Evolutionary conservation across 129 eudicot genomes (phyloP), one percentile per base, ranked within the genome.

Genomic region (Flaveria bidentis): DNA sequence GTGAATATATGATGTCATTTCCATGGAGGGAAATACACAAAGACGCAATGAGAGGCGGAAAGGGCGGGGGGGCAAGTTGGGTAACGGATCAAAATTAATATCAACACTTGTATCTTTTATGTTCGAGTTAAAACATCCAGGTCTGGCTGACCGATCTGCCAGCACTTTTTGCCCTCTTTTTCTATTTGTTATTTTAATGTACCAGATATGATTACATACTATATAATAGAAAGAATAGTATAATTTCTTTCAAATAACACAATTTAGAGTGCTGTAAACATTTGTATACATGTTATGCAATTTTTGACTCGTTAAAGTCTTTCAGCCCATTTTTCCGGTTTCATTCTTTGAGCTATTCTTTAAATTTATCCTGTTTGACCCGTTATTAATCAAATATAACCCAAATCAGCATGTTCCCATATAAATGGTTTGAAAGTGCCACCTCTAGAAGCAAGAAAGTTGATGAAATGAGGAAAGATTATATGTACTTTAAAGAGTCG

Each of bases 401-500:
- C 46, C 44, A 16, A 65, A 33, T n/a, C 39, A 47, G 16, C 51
- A 39, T 39, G 26, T 36, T 17, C 16, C 50, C 28, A n/a, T 36
- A 17, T 9, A n/a, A 16, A 66, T 36, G 14, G 50, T 6, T 41
- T 39, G 16, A 66, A 66, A 39, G 26, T 66, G 28, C 28, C 50
- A 66, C 71, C 71, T 66, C 50, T n/a, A 39, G 15, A 8, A 66
- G 50, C 25, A 66, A 36, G 26, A 66, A 65, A 66, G 71, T 66
- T 36, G 9, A 66, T 68, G 11, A 68, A 22, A 20, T 4, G 15
- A 46, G 55, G 73, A 13, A 68, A 57, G 22, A 51, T 16, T 41
- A 56, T 53, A 45, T 87, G 2, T 89, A 91, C 99, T 89, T 94
- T 42, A 89, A 63, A 8, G 99, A 83, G 76, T 94, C 99, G 12